Evolutionary conservation across 257 asterid genomes (phyloP).

Genomic region (Petunia axillaris): DNA sequence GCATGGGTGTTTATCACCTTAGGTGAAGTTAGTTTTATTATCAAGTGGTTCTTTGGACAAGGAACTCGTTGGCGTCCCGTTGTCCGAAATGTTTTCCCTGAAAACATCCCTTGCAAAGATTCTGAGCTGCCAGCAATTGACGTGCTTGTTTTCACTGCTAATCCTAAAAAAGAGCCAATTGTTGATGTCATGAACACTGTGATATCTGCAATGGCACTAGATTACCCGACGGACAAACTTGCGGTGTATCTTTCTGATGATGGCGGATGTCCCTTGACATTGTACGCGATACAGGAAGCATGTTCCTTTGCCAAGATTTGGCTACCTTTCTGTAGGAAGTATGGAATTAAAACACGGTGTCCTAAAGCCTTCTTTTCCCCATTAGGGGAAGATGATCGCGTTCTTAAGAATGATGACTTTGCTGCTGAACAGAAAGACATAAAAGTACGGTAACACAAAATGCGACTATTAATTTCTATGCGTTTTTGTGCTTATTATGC

Average conservation of each 20-base stretch:
- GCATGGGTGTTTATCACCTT: constrained; percentile 31
- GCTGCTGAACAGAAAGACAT: constrained; percentile 32
- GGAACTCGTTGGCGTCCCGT: constrained; percentile 57
- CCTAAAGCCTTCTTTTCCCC: constrained; percentile 51
- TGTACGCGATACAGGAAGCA: constrained; percentile 45
- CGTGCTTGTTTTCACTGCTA: constrained; percentile 68
- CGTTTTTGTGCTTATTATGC: neutral
- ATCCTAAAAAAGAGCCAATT: constrained; percentile 60
- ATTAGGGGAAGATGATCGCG: constrained; percentile 26
- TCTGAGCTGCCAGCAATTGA: constrained; percentile 54
- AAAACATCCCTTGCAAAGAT: constrained; percentile 43
- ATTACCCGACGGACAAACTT: constrained; percentile 64
- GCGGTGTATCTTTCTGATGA: constrained; percentile 66
- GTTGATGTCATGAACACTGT: constrained; percentile 75
- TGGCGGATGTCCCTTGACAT: constrained; percentile 50
- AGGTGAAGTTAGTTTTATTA: constrained; percentile 42
- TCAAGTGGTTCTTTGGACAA: constrained; percentile 60
- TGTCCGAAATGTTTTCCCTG: constrained; percentile 43
- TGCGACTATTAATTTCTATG: neutral
- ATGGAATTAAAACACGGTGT: constrained; percentile 47
- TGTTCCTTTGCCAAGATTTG: constrained; percentile 50
- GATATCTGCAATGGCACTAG: constrained; percentile 70
- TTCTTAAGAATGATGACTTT: constrained; percentile 23
- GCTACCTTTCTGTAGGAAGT: constrained; percentile 66
- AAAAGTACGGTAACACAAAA: constrained; percentile 29